Evolutionary conservation across 768 basidiomycete genomes (phyloP).

Genomic region (Serendipita indica): DNA sequence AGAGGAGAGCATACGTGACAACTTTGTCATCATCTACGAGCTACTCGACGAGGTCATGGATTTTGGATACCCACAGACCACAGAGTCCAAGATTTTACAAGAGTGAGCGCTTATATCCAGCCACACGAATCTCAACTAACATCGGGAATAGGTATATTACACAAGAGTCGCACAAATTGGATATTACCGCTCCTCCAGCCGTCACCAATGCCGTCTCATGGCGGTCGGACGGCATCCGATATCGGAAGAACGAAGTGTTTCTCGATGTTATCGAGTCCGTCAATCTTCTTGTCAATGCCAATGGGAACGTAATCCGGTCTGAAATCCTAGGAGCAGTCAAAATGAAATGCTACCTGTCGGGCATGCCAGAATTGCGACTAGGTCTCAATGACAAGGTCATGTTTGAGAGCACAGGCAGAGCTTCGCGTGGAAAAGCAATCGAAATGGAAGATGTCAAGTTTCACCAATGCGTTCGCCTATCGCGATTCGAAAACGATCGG

Average conservation of each 20-base stretch:
- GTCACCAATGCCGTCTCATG: conserved; percentile 98
- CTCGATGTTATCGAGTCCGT: conserved; percentile 96
- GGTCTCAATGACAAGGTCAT: conserved; percentile 99
- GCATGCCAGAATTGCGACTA: conserved; percentile 95
- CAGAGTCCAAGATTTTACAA: conserved; percentile 97
- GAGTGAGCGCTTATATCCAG: conserved; percentile 40
- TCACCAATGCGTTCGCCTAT: conserved; percentile 95
- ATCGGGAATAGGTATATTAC: conserved; percentile 70
- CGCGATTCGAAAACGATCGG: conserved; percentile 95
- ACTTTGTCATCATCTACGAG: conserved; percentile 99
- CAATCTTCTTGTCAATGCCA: conserved; percentile 90
- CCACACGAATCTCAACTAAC: background rate
- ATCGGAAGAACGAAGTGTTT: conserved; percentile 98
- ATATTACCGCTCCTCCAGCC: conserved; percentile 86
- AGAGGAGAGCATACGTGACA: conserved; percentile 97
- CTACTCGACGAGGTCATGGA: conserved; percentile 99
- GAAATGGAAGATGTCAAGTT: conserved; percentile 99
- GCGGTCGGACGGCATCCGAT: conserved; percentile 93
- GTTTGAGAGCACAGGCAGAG: conserved; percentile 96
- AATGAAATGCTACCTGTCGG: conserved; percentile 99
- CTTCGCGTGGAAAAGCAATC: conserved; percentile 89
- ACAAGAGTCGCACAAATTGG: conserved; percentile 94
- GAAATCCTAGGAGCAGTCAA: conserved; percentile 98
- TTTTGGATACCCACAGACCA: conserved; percentile 97
- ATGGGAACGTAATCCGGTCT: conserved; percentile 90